Conservation (phyloP, 1,284 basidiomycete species). For the Kalmanozyma brasiliensis region DNA sequence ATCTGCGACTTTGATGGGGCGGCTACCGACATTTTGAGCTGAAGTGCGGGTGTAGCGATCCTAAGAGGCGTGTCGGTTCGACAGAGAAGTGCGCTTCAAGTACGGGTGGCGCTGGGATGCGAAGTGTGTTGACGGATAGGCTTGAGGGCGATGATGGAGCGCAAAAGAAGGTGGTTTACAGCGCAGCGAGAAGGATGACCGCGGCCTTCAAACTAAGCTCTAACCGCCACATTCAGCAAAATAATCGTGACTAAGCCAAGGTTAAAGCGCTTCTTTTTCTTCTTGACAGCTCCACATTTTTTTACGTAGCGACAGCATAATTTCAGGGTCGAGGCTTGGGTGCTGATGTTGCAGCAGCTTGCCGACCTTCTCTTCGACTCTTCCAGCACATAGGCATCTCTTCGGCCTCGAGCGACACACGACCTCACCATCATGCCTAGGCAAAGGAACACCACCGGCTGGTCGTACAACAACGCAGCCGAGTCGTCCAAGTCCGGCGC, state of each 20-base stretch:
- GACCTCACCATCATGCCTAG: conserved; percentile 25
- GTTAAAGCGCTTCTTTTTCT: not conserved
- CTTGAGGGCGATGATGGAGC: not conserved
- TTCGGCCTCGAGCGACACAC: not conserved
- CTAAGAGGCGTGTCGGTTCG: not conserved
- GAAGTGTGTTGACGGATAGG: too few species aligned
- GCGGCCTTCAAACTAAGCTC: conserved; percentile 24
- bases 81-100: not conserved
- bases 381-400: not conserved
- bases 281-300: conserved; percentile 28
- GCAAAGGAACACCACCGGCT: conserved; percentile 47
- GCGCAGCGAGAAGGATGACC: conserved; percentile 17
- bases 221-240: conserved; percentile 14
- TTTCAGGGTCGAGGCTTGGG: not conserved
- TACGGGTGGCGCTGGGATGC: too few species aligned
- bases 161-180: not conserved
- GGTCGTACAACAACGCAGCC: conserved; percentile 45
- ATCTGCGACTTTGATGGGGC: conserved; percentile 56
- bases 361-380: not conserved
- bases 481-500: conserved; percentile 26
- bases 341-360: too few species aligned
- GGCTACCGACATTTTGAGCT: conserved; percentile 29
- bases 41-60: not conserved
- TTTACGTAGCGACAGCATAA: not conserved
- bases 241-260: conserved; percentile 40